phyloP scores from a whole-genome alignment of 108 stramenopile species.

The Poteriospumella lacustris region DNA sequence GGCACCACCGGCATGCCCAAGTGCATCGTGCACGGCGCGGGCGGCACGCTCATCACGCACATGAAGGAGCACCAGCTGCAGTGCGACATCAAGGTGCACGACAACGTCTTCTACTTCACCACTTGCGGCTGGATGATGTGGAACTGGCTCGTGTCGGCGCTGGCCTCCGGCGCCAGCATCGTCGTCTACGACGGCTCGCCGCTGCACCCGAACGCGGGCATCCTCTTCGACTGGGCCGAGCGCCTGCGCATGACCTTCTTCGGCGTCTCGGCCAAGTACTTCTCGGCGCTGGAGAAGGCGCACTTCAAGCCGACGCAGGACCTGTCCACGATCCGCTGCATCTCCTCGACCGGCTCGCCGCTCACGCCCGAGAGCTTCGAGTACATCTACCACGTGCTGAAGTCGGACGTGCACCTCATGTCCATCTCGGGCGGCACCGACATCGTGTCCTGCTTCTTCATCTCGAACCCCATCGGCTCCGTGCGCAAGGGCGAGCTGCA shows the following conservation, averaged over 20 bases:
- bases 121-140: constrained; percentile 55
- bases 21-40: constrained; percentile 49
- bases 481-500: constrained; percentile 38
- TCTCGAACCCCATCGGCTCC: constrained; percentile 42
- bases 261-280: constrained; percentile 45
- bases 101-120: constrained; percentile 49
- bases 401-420: constrained; percentile 35
- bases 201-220: constrained; percentile 41
- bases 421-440: constrained; percentile 50
- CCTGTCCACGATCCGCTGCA: constrained; percentile 32
- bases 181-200: constrained; percentile 47
- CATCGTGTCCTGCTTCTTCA: constrained; percentile 42
- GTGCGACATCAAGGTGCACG: constrained; percentile 41
- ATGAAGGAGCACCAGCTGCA: constrained; percentile 46
- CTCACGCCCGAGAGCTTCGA: constrained; percentile 42
- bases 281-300: constrained; percentile 43
- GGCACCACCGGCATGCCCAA: constrained; percentile 50
- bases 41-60: constrained; percentile 44
- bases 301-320: constrained; percentile 37
- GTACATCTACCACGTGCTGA: constrained; percentile 43
- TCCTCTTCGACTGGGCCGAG: constrained; percentile 42
- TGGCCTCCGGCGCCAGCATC: constrained; percentile 42
- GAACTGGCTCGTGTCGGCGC: constrained; percentile 45
- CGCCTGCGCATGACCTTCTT: constrained; percentile 40
- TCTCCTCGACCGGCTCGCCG: constrained; percentile 46